phyloP scores from a whole-genome alignment of 2,329 filamentous ascomycete genomes.

The Tolypocladium guangdongense region DNA sequence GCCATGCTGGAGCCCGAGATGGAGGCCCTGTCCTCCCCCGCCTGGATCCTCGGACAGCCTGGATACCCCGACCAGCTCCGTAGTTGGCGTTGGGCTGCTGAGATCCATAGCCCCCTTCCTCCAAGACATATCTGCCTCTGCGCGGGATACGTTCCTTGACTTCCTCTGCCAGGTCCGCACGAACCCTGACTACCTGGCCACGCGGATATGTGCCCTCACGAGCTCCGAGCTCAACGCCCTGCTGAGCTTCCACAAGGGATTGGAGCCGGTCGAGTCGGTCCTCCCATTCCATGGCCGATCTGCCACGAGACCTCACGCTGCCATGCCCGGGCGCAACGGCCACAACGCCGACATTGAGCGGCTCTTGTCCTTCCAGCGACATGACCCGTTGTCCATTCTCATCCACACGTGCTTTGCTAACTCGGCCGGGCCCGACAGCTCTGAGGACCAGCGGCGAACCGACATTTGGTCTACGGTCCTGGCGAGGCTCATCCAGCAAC shows the following conservation, averaged over 20 bases:
- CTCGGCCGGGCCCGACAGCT: conserved; percentile 68
- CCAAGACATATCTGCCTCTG: conserved; percentile 63
- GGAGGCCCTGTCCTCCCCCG: conserved; percentile 39
- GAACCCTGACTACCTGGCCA: conserved; percentile 79
- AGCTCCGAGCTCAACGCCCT: conserved; percentile 67
- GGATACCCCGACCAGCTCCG: conserved; percentile 33
- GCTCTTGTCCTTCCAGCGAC: conserved; percentile 77
- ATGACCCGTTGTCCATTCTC: conserved; percentile 74
- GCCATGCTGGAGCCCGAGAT: conserved; percentile 63
- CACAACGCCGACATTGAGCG: conserved; percentile 62
- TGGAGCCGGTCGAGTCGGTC: conserved; percentile 76
- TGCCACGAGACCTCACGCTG: conserved; percentile 33
- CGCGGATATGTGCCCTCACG: conserved; percentile 65
- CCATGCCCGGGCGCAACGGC: conserved; percentile 32
- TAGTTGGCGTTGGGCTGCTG: conserved; percentile 24
- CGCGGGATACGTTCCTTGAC: conserved; percentile 63
- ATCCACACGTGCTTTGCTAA: conserved; percentile 86
- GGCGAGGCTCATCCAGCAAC: conserved; percentile 69
- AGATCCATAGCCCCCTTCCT: conserved; percentile 45
- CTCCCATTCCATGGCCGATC: conserved; percentile 54
- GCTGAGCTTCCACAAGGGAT: conserved; percentile 64
- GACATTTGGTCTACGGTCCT: conserved; percentile 84
- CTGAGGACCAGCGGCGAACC: conserved; percentile 68
- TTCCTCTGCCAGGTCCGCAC: conserved; percentile 76
- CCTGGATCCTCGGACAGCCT: conserved; percentile 36